These are phyloP conservation scores for Hemisphaericaspora nanyangensis DNA, from an alignment of 805 yeast genomes.

Conservation along the genomic window DNA sequence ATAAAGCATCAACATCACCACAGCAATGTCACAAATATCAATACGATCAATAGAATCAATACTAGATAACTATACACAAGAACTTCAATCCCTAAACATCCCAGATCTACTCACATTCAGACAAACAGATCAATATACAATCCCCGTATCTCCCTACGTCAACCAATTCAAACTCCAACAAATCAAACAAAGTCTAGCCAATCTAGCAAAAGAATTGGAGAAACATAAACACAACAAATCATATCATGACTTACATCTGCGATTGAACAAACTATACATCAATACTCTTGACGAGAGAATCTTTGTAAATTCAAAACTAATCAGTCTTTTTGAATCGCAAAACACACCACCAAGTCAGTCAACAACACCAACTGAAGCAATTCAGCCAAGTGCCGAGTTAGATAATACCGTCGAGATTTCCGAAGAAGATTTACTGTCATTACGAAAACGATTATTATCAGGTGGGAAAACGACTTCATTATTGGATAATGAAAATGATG, in stretches of 20 bases:
- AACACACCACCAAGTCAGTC: neutral
- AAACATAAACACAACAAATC: slow-evolving; percentile 11
- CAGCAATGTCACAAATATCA: slow-evolving; percentile 4
- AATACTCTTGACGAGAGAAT: slow-evolving; percentile 17
- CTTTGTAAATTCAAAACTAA: slow-evolving; percentile 16
- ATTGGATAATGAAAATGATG: neutral
- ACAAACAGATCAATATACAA: neutral
- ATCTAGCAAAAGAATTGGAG: slow-evolving; percentile 13
- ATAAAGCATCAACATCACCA: too few species aligned
- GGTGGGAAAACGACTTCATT: slow-evolving; percentile 16
- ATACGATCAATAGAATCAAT: slow-evolving; percentile 17
- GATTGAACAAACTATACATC: slow-evolving; percentile 15
- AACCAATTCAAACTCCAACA: slow-evolving; percentile 17
- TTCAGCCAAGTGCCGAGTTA: neutral
- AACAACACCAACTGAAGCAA: neutral
- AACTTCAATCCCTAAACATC: slow-evolving; percentile 12
- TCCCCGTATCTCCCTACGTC: slow-evolving; percentile 18
- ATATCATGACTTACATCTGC: slow-evolving; percentile 8
- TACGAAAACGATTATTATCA: slow-evolving; percentile 22
- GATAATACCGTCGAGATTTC: too few species aligned
- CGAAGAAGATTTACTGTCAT: slow-evolving; percentile 17
- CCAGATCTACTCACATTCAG: slow-evolving; percentile 8
- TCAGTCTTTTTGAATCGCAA: slow-evolving; percentile 5
- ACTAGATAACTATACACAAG: slow-evolving; percentile 16
- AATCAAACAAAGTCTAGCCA: slow-evolving; percentile 1